Base-by-base conservation (phyloP, 2,329 filamentous ascomycete genomes). In the Phaeosphaeriaceae sp. region DNA sequence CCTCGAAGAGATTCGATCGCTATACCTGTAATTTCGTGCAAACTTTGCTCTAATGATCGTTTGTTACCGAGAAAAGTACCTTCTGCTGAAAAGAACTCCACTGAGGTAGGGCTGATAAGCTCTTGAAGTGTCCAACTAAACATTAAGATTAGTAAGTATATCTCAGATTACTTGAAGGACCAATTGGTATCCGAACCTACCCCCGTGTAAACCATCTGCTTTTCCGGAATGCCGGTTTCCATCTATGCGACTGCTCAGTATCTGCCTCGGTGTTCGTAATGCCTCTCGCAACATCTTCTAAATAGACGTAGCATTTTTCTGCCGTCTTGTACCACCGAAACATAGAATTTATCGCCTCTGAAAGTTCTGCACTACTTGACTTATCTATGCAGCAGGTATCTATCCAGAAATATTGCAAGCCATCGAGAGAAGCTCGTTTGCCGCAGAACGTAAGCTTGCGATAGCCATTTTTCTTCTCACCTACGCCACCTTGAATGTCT, bases 331-430 rank as follows among this genome's bases (percentile, higher is more conserved):
- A 26, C 23, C 23, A 26, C 68, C 5, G 66, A 65, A 34, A 68
- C 66, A 42, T 65, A 65, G 16, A 70, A 64, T 26, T 26, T 5
- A 26, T 26, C 11, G 23, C 23, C 2, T 26, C 23, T 9, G 23
- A 26, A 9, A 26, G 23, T 9, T 26, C 23, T 26, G 23, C 23
- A 64, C 68, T 68, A 34, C 35, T 33, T 13, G 44, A 20, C 49
- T 37, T 47, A 15, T 47, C 45, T 4, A 47, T 35, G 36, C 45
- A 47, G 20, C 26, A 47, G 6, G 23, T 26, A 5, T 26, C 23
- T 26, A 26, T 9, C 23, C 23, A 26, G 11, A 26, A 26, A 26
- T 41, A 41, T 4, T n/a, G 13, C 7, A 47, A 37, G 35, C 45
- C 38, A 23, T 47, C 45, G 12, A 30, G 17, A 6, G 29, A 18